Conservation (phyloP, 805 yeast genomes). For the Kodamaea sagamina region DNA sequence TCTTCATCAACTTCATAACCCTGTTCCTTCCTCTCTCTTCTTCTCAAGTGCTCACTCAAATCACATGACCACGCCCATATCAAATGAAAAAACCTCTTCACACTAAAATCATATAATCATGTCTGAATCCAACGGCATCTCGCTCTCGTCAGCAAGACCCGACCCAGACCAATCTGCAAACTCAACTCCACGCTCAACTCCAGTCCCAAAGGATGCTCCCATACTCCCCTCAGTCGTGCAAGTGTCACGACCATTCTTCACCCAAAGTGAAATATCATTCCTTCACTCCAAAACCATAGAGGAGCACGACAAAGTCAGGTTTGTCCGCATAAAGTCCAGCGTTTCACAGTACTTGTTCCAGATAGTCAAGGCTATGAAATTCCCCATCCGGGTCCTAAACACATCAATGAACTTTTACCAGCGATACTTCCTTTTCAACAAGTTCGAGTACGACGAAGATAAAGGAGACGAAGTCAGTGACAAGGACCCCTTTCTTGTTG, state of each 20-base stretch:
- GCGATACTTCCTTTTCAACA: constrained; percentile 65
- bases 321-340: constrained; percentile 53
- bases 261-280: constrained; percentile 52
- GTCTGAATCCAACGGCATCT: constrained; percentile 7
- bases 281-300: constrained; percentile 55
- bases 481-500: constrained; percentile 58
- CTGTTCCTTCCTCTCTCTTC: too few relatives aligned
- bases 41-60: background rate
- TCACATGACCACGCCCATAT: constrained; percentile 2
- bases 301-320: constrained; percentile 45
- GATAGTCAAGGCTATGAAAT: constrained; percentile 53
- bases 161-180: constrained; percentile 6
- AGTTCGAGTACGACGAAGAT: constrained; percentile 46
- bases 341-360: constrained; percentile 57
- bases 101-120: too few relatives aligned
- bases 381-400: constrained; percentile 70
- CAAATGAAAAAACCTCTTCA: background rate
- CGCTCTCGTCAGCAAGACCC: background rate
- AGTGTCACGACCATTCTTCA: constrained; percentile 62
- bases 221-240: constrained; percentile 27
- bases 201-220: constrained; percentile 10
- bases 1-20: too few relatives aligned
- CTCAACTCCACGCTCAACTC: constrained; percentile 9
- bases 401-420: constrained; percentile 75
- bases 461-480: constrained; percentile 27